Evolutionary conservation across 805 yeast genomes (phyloP).

Genomic region (Wickerhamomyces pijperi): DNA sequence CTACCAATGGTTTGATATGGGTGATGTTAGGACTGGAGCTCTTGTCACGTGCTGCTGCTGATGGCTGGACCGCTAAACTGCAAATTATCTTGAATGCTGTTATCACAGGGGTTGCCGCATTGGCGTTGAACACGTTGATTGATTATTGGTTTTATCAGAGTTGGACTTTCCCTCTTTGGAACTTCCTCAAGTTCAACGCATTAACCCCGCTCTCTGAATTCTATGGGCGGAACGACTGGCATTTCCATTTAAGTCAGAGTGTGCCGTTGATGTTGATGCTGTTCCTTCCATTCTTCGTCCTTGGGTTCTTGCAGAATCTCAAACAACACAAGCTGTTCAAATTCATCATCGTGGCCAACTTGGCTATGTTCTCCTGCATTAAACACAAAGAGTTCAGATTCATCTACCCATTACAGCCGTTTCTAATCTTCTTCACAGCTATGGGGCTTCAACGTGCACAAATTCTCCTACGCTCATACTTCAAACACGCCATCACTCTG

Average conservation of each 20-base stretch:
- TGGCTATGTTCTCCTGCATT: conserved; percentile 50
- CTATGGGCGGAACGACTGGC: conserved; percentile 79
- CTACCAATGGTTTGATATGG: conserved; percentile 82
- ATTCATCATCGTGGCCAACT: conserved; percentile 29
- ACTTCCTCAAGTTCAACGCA: conserved; percentile 72
- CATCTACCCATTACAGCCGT: conserved; percentile 75
- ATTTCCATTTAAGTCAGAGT: conserved; percentile 76
- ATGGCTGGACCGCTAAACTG: too few relatives aligned
- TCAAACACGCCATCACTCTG: conserved; percentile 12
- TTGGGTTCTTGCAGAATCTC: conserved; percentile 28
- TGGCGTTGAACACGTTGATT: conserved; percentile 28
- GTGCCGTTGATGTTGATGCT: conserved; percentile 66
- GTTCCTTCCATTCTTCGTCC: conserved; percentile 49
- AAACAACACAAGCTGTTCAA: conserved; percentile 16
- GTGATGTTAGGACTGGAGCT: conserved; percentile 35
- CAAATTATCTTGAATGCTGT: conserved; percentile 8
- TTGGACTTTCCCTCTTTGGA: conserved; percentile 49
- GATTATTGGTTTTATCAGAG: conserved; percentile 54
- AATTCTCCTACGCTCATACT: conserved; percentile 8
- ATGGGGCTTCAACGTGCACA: conserved; percentile 16
- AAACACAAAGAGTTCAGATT: conserved; percentile 89
- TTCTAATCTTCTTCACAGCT: conserved; percentile 44
- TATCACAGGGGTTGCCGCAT: conserved; percentile 4
- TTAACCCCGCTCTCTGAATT: conserved; percentile 61
- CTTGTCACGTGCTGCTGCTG: conserved; percentile 3